phyloP scores from a whole-genome alignment of 768 basidiomycete genomes.

The Termitomyces sp. region DNA sequence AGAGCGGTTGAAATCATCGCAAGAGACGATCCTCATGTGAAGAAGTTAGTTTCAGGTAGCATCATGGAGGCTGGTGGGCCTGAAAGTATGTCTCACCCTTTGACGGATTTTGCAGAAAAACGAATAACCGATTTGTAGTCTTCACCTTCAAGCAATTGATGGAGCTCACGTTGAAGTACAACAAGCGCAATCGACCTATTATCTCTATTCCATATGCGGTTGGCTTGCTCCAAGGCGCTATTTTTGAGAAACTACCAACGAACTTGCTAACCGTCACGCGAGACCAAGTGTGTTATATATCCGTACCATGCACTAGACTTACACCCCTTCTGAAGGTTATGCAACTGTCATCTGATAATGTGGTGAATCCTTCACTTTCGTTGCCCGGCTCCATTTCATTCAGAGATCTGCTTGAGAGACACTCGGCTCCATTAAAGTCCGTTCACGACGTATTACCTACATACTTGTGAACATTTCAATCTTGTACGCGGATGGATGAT shows the following conservation, averaged over 20 bases:
- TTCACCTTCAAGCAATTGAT: slow-evolving; percentile 66
- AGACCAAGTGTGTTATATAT: slow-evolving; percentile 44
- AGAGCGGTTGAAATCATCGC: slow-evolving; percentile 53
- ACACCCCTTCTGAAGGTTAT: slow-evolving; percentile 38
- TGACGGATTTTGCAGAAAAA: neutral
- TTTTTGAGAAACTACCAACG: slow-evolving; percentile 58
- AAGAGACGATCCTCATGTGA: slow-evolving; percentile 35
- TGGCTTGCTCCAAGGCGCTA: slow-evolving; percentile 57
- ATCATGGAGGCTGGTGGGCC: slow-evolving; percentile 41
- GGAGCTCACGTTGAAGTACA: slow-evolving; percentile 53
- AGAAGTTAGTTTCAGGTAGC: slow-evolving; percentile 43
- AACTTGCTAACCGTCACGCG: slow-evolving; percentile 67
- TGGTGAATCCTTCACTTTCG: slow-evolving; percentile 30
- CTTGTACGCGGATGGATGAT: neutral
- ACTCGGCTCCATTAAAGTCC: slow-evolving; percentile 37
- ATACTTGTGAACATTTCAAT: slow-evolving; percentile 28
- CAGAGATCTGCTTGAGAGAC: slow-evolving; percentile 30
- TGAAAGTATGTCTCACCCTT: slow-evolving; percentile 21
- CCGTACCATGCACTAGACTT: neutral
- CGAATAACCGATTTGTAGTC: slow-evolving; percentile 30
- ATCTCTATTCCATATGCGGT: slow-evolving; percentile 59
- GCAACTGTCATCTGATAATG: slow-evolving; percentile 58
- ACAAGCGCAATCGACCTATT: slow-evolving; percentile 47
- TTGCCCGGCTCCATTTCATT: slow-evolving; percentile 28
- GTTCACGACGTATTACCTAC: slow-evolving; percentile 51